A percentile compares a stretch with the other conserved stretches of the same genome.
Evolutionary conservation across 768 basidiomycete genomes (phyloP).

Genomic region (Boletellus emodensis): DNA sequence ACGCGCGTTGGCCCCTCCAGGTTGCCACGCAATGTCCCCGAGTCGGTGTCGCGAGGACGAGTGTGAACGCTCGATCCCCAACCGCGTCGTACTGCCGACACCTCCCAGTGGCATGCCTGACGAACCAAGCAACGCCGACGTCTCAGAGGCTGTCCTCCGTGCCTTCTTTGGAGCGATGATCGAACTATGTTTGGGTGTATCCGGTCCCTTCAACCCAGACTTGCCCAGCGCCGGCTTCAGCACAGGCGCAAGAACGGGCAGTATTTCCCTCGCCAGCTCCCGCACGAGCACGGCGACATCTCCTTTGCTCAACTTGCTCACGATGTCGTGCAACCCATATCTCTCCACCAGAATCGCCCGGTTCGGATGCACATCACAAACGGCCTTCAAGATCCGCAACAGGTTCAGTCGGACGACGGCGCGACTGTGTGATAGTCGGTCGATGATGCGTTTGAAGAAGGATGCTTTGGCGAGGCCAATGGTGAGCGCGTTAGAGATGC

Average conservation of each 20-base stretch:
- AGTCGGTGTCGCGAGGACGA: slow-evolving; percentile 48
- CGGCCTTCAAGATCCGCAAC: slow-evolving; percentile 74
- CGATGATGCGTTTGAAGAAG: slow-evolving; percentile 86
- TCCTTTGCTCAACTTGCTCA: slow-evolving; percentile 73
- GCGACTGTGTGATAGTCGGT: slow-evolving; percentile 67
- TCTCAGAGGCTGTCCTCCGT: slow-evolving; percentile 70
- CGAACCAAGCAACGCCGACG: slow-evolving; percentile 36
- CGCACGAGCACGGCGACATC: slow-evolving; percentile 91
- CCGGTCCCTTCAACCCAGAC: slow-evolving; percentile 28
- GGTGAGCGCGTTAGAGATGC: slow-evolving; percentile 70
- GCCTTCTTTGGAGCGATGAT: slow-evolving; percentile 60
- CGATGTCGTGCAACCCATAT: slow-evolving; percentile 77
- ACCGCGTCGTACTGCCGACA: slow-evolving; percentile 19
- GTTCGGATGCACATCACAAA: slow-evolving; percentile 90
- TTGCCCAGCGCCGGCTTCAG: slow-evolving; percentile 49
- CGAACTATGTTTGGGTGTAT: slow-evolving; percentile 36
- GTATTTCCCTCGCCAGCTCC: slow-evolving; percentile 82
- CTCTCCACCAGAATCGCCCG: slow-evolving; percentile 75
- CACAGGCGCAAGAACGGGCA: slow-evolving; percentile 71
- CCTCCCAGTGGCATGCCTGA: slow-evolving; percentile 19
- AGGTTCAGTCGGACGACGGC: slow-evolving; percentile 90
- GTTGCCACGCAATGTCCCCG: slow-evolving; percentile 63
- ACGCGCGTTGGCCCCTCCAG: slow-evolving; percentile 12
- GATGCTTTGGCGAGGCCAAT: slow-evolving; percentile 73
- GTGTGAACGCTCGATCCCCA: slow-evolving; percentile 34